These are phyloP conservation scores for Pichia rugopelliculosa DNA, from an alignment of 805 yeast genomes.

Conservation along the genomic window DNA sequence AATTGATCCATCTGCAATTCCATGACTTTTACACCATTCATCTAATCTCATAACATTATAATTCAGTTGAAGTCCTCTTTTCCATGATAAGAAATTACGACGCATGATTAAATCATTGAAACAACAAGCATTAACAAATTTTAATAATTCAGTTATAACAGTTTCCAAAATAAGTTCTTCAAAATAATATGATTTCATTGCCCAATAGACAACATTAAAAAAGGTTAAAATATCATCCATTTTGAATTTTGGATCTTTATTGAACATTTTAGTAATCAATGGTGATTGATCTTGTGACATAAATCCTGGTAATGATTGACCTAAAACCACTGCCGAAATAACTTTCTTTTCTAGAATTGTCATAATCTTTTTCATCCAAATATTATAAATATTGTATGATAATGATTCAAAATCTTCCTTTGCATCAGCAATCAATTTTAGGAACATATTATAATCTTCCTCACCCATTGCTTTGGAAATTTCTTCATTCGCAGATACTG, in stretches of 20 bases:
- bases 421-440: slow-evolving; percentile 81
- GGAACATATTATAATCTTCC: slow-evolving; percentile 83
- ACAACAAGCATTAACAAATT: slow-evolving; percentile 85
- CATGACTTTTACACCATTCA: slow-evolving; percentile 97
- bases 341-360: slow-evolving; percentile 85
- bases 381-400: slow-evolving; percentile 88
- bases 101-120: slow-evolving; percentile 95
- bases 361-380: slow-evolving; percentile 95
- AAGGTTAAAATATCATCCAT: slow-evolving; percentile 93
- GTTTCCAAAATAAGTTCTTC: slow-evolving; percentile 80
- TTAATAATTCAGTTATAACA: slow-evolving; percentile 74
- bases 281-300: slow-evolving; percentile 78
- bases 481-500: slow-evolving; percentile 79
- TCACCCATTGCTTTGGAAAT: slow-evolving; percentile 80
- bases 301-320: slow-evolving; percentile 95
- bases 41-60: slow-evolving; percentile 94
- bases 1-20: slow-evolving; percentile 77
- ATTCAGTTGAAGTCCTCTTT: slow-evolving; percentile 92
- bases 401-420: slow-evolving; percentile 91
- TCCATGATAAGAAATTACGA: slow-evolving; percentile 92
- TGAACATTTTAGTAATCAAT: slow-evolving; percentile 76
- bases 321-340: slow-evolving; percentile 88
- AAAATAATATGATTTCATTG: slow-evolving; percentile 84
- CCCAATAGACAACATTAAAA: slow-evolving; percentile 85
- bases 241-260: slow-evolving; percentile 62